These are phyloP conservation scores for Coffea humblotiana DNA, from an alignment of 305 asterid genomes.

Conservation along the genomic window DNA sequence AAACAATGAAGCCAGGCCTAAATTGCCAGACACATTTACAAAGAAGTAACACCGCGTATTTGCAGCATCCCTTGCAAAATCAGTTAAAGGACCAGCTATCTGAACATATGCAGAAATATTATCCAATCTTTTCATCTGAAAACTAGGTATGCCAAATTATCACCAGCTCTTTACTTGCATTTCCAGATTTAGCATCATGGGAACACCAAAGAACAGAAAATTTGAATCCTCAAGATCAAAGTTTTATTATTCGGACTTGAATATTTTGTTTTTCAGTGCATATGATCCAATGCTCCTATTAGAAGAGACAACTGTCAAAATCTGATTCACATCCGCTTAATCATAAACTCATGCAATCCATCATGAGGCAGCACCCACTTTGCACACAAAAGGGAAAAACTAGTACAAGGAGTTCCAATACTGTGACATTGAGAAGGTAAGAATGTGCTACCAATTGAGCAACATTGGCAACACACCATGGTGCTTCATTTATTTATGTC, in stretches of 20 bases:
- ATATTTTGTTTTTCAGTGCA: not conserved
- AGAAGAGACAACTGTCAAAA: not conserved
- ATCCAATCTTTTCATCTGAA: not conserved
- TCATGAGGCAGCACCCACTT: not conserved
- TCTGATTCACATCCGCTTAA: not conserved
- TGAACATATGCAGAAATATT: not conserved
- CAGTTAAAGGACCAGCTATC: not conserved
- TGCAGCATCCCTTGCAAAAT: not conserved
- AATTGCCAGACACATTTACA: not conserved
- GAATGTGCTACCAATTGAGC: not conserved
- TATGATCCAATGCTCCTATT: not conserved
- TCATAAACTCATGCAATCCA: not conserved
- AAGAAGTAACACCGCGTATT: no score
- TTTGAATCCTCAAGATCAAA: not conserved
- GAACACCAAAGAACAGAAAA: conserved; percentile 1
- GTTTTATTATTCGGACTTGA: no score
- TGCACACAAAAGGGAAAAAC: not conserved
- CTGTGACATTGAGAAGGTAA: not conserved
- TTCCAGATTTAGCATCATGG: not conserved
- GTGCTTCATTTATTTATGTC: not conserved
- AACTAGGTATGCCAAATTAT: not conserved
- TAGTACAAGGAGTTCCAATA: not conserved
- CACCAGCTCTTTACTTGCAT: not conserved
- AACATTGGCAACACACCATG: not conserved
- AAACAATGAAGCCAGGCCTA: not conserved